phyloP scores from a whole-genome alignment of 2,329 filamentous ascomycete genomes.

The Xylogone sp. region DNA sequence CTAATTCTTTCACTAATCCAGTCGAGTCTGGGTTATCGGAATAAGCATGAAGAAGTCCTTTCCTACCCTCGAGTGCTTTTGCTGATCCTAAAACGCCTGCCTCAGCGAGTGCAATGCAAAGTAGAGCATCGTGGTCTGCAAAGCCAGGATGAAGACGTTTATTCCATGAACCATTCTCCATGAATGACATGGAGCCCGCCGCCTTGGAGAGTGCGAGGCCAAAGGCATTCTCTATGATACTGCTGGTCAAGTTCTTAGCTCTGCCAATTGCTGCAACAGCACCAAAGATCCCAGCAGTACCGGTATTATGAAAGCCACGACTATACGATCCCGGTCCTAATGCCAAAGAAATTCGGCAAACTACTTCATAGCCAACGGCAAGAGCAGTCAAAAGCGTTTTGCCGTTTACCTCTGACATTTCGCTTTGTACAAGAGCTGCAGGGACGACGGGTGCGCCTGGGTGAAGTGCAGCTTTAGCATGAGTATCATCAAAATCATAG shows the following conservation, averaged over 20 bases:
- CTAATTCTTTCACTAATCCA: not conserved
- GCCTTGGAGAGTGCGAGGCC: not conserved
- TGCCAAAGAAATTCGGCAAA: not conserved
- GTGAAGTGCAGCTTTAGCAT: slow-evolving; percentile 36
- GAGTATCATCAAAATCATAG: slow-evolving; percentile 42
- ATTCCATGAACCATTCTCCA: not conserved
- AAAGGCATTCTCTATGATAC: not conserved
- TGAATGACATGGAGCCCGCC: not conserved
- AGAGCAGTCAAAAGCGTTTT: not conserved
- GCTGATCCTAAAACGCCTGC: not conserved
- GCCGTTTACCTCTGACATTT: slow-evolving; percentile 2
- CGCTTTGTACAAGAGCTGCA: slow-evolving; percentile 26
- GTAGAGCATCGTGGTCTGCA: not conserved
- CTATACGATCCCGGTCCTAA: not conserved
- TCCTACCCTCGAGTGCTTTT: not conserved
- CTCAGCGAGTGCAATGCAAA: not conserved
- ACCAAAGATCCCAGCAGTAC: not conserved
- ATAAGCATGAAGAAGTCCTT: not conserved
- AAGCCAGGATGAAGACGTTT: not conserved
- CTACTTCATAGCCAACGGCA: not conserved
- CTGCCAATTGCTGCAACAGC: not conserved
- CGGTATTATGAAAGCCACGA: not conserved
- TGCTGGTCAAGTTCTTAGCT: not conserved
- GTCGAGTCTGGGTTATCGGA: not conserved
- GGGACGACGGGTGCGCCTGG: slow-evolving; percentile 36